phyloP scores from a whole-genome alignment of 805 yeast species.

The Cephaloascus albidus region DNA sequence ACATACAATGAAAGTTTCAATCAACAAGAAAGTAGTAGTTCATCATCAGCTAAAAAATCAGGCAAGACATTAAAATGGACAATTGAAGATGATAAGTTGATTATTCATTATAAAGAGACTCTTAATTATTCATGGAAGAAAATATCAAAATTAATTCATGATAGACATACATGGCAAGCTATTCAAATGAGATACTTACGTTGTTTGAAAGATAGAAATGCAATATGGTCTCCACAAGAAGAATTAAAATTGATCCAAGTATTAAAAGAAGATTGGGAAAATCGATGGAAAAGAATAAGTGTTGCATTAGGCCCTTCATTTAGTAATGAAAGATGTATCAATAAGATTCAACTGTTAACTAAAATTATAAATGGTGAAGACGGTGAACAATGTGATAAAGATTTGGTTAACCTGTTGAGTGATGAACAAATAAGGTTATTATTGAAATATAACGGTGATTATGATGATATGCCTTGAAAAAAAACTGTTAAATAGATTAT shows the following conservation, averaged over 20 bases:
- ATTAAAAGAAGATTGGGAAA: slow-evolving; percentile 27
- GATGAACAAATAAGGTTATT: neutral
- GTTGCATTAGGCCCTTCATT: slow-evolving; percentile 17
- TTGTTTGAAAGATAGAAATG: slow-evolving; percentile 23
- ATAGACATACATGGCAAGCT: slow-evolving; percentile 33
- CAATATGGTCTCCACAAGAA: slow-evolving; percentile 23
- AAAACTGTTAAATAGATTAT: no score
- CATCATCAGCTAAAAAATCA: neutral
- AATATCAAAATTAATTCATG: slow-evolving; percentile 18
- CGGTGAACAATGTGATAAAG: no score
- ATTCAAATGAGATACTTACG: slow-evolving; percentile 37
- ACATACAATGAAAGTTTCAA: no score
- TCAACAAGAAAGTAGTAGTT: no score
- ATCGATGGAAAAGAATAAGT: slow-evolving; percentile 27
- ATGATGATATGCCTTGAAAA: no score
- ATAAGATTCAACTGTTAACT: slow-evolving; percentile 16
- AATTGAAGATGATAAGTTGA: slow-evolving; percentile 22
- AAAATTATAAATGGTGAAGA: no score
- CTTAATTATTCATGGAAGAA: slow-evolving; percentile 26
- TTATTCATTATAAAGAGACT: slow-evolving; percentile 25
- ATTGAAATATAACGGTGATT: neutral
- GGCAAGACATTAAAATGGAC: slow-evolving; percentile 14
- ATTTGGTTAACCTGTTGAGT: no score
- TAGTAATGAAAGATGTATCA: slow-evolving; percentile 16
- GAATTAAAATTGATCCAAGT: slow-evolving; percentile 17